Percentiles rank a stretch among this genome's conserved stretches.
Conservation (phyloP, 1,284 basidiomycete species). For the Lentinula novae-zelandiae region DNA sequence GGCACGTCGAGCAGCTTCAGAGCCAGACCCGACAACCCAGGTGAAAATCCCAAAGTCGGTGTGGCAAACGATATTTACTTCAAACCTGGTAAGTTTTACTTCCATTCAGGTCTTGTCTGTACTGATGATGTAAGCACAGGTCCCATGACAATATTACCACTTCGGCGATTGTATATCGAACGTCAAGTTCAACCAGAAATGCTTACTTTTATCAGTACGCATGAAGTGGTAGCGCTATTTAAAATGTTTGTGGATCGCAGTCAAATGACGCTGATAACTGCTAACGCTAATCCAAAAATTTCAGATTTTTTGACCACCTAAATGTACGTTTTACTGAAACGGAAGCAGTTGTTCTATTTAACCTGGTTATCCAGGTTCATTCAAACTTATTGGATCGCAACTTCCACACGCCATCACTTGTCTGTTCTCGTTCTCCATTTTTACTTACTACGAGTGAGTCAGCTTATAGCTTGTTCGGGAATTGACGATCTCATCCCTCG, state of each 20-base stretch:
- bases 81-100: slow-evolving; percentile 68
- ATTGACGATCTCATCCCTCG: slow-evolving; percentile 3
- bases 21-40: slow-evolving; percentile 29
- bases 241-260: slow-evolving; percentile 65
- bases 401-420: slow-evolving; percentile 89
- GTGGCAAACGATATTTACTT: slow-evolving; percentile 93
- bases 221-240: slow-evolving; percentile 88
- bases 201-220: slow-evolving; percentile 77
- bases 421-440: slow-evolving; percentile 91
- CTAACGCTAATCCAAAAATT: slow-evolving; percentile 15
- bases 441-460: slow-evolving; percentile 85
- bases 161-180: slow-evolving; percentile 86
- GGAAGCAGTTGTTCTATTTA: not conserved
- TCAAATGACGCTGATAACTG: slow-evolving; percentile 7
- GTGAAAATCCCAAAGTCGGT: slow-evolving; percentile 54
- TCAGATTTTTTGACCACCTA: slow-evolving; percentile 74
- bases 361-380: slow-evolving; percentile 49
- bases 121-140: slow-evolving; percentile 37
- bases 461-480: not conserved
- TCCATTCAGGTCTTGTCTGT: slow-evolving; percentile 11
- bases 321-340: slow-evolving; percentile 45
- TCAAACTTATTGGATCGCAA: slow-evolving; percentile 74
- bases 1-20: slow-evolving; percentile 33
- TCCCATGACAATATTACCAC: slow-evolving; percentile 82
- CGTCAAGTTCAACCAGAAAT: slow-evolving; percentile 88